phyloP scores from a whole-genome alignment of 495 filamentous ascomycete genomes.

The Platismatia glauca region DNA sequence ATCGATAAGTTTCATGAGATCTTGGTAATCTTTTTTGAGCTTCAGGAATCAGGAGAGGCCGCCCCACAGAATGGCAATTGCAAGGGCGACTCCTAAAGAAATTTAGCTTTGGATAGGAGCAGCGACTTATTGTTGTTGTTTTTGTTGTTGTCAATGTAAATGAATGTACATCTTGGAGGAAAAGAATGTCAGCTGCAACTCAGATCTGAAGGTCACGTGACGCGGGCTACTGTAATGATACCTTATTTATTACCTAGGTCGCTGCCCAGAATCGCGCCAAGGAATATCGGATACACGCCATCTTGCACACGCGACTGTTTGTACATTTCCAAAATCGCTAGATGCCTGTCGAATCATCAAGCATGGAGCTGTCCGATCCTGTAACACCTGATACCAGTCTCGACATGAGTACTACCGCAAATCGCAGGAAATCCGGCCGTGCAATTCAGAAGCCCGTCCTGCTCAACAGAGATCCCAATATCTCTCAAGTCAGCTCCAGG shows the following conservation, averaged over 20 bases:
- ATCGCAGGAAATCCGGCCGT: conserved; percentile 73
- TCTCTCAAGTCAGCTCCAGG: conserved; percentile 27
- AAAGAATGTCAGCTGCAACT: too few relatives aligned
- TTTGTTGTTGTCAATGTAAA: too few relatives aligned
- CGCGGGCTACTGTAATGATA: not conserved
- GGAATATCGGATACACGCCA: not conserved
- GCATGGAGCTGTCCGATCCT: conserved; percentile 50
- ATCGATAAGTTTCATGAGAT: not conserved
- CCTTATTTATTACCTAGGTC: too few relatives aligned
- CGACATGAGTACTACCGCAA: conserved; percentile 42
- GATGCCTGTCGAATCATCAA: conserved; percentile 35
- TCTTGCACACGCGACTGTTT: conserved; percentile 8
- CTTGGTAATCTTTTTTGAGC: not conserved
- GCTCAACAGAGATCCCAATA: conserved; percentile 42
- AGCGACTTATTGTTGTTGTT: too few relatives aligned
- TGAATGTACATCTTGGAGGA: too few relatives aligned
- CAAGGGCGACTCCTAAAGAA: not conserved
- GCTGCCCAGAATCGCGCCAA: conserved; percentile 2
- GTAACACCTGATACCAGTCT: conserved; percentile 21
- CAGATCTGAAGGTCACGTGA: not conserved
- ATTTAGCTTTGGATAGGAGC: too few relatives aligned
- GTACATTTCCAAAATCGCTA: conserved; percentile 3
- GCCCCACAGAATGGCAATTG: not conserved
- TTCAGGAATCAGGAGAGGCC: not conserved
- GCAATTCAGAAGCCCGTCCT: conserved; percentile 63